A percentile compares a stretch with the other conserved stretches of the same genome.
These are phyloP conservation scores for Dictyostelium brefeldianum DNA, from an alignment of 78 protist genomes.

Conservation along the genomic window DNA sequence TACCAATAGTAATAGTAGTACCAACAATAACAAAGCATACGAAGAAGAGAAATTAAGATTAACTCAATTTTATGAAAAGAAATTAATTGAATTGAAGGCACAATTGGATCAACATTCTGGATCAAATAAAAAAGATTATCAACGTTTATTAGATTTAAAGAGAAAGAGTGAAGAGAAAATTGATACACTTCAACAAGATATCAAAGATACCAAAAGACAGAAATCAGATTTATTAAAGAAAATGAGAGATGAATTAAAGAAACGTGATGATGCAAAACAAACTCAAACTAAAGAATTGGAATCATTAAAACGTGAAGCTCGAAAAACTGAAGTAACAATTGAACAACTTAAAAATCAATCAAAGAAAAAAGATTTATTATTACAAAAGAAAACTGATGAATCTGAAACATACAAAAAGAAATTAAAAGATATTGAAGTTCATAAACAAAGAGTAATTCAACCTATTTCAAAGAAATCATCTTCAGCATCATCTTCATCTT, in stretches of 20 bases:
- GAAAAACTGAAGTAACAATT: constrained; percentile 49
- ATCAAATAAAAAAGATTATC: constrained; percentile 58
- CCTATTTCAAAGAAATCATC: not conserved
- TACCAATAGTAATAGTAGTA: not conserved
- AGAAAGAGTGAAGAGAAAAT: constrained; percentile 70
- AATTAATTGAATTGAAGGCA: constrained; percentile 33
- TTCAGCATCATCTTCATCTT: not conserved
- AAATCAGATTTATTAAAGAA: constrained; percentile 46
- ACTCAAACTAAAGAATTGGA: constrained; percentile 51
- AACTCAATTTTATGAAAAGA: constrained; percentile 48
- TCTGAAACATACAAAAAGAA: constrained; percentile 67
- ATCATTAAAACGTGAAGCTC: constrained; percentile 47
- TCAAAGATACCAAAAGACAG: constrained; percentile 57
- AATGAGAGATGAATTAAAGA: constrained; percentile 76
- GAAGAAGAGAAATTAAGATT: constrained; percentile 56
- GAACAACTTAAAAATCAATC: constrained; percentile 71
- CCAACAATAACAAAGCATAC: not conserved
- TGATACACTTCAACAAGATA: constrained; percentile 28
- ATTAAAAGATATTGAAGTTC: constrained; percentile 52
- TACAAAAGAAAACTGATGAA: constrained; percentile 74
- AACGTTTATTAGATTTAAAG: constrained; percentile 47
- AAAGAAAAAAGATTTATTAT: constrained; percentile 57
- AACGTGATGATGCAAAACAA: constrained; percentile 63
- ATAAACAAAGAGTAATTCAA: constrained; percentile 33
- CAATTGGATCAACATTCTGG: constrained; percentile 55